Evolutionary conservation across 371 early-diverging fungal genomes (phyloP), one percentile per base, ranked within the genome.

Genomic region (Haplosporangium sp.): DNA sequence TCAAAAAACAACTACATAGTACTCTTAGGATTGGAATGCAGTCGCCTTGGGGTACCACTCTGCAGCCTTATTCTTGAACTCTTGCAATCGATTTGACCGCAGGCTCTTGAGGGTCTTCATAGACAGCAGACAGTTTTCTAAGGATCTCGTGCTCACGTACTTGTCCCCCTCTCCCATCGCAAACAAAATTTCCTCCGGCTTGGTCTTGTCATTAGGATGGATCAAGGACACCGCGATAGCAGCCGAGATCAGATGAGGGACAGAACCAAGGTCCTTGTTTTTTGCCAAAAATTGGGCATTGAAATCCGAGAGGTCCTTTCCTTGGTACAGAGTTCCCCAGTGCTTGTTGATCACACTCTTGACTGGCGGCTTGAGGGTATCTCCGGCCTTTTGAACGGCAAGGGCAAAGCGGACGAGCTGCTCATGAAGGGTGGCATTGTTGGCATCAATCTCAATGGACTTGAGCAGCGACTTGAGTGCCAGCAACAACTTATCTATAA

Each of bases 381-480:
- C 18, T 2, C 64, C 68, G 3, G 67, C 68, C 62, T 67, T 60
- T 58, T 75, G 82, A 62, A 86, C 84, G 10, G 84, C 87, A 46
- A 82, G 80, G 16, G 86, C 80, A 58, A 91, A 87, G 50, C 85
- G 85, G 50, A 87, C 86, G 21, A 85, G 77, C 55, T 87, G 86
- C 43, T 82, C 73, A 59, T 86, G 83, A 10, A 92, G 77, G 36
- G 74, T 64, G 16, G 89, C 83, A 52, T 88, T 80, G 47, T 75
- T 55, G 16, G 84, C 83, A 20, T 92, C 86, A 47, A 88, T 77
- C 46, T 86, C 73, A 51, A 83, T 64, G 6, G 87, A 86, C 59
- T 87, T 86, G 55, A 90, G 79, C 72, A 96, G 82, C 20, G 89
- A 77, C 80, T 86, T 90, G 63, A 91, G 79, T 5, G 94, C 95